These are phyloP conservation scores for Chalciporus pseudorubinellus DNA, from an alignment of 768 basidiomycete genomes.

Conservation along the genomic window DNA sequence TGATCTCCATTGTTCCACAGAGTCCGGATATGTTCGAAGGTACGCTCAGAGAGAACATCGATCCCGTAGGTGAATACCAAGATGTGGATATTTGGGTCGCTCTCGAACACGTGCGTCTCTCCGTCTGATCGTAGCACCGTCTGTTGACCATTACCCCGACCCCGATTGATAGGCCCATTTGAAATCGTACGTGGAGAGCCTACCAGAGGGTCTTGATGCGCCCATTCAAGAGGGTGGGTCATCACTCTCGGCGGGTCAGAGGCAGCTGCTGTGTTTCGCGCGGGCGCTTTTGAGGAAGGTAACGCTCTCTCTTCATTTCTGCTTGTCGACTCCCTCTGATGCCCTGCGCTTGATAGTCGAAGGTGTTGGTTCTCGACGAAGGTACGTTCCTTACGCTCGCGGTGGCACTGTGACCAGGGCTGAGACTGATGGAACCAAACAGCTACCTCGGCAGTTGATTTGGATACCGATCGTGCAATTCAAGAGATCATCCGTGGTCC, in stretches of 20 bases:
- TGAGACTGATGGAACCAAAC: background rate
- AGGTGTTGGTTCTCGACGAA: conserved; percentile 92
- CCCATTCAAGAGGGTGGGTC: conserved; percentile 74
- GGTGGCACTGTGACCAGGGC: background rate
- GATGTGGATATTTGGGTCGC: conserved; percentile 89
- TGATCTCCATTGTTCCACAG: conserved; percentile 86
- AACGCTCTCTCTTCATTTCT: background rate
- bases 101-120: conserved; percentile 55
- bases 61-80: conserved; percentile 70
- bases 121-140: no score
- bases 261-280: conserved; percentile 88
- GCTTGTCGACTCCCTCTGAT: background rate
- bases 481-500: conserved; percentile 85
- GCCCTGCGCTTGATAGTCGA: conserved; percentile 46
- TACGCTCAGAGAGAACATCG: conserved; percentile 82
- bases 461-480: conserved; percentile 86
- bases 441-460: conserved; percentile 88
- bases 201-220: conserved; percentile 70
- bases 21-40: conserved; percentile 70
- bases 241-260: conserved; percentile 81
- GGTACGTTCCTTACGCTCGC: conserved; percentile 39
- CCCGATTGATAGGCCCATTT: conserved; percentile 50
- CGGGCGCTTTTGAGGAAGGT: conserved; percentile 78
- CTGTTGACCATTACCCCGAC: no score
- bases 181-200: conserved; percentile 62